Evolutionary conservation across 2,329 filamentous ascomycete genomes (phyloP).

Genomic region (Ascosphaera apis): DNA sequence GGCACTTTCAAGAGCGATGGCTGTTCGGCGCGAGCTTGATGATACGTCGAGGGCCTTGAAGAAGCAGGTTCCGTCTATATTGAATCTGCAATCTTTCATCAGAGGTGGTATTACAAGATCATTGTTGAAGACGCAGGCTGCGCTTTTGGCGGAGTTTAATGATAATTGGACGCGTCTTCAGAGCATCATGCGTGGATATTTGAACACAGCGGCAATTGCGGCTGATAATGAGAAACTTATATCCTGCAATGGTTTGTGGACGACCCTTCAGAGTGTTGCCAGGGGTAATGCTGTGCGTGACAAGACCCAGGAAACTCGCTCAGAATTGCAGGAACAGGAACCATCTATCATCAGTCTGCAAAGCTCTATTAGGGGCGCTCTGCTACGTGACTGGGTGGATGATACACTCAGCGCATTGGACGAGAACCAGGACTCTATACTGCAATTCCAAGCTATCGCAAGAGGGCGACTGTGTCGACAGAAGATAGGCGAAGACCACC

Average conservation of each 20-base stretch:
- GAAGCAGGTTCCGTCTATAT: slow-evolving; percentile 54
- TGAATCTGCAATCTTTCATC: slow-evolving; percentile 50
- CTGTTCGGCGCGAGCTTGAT: slow-evolving; percentile 51
- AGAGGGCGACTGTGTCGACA: slow-evolving; percentile 19
- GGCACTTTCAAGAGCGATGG: slow-evolving; percentile 52
- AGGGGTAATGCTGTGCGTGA: slow-evolving; percentile 17
- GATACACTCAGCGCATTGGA: slow-evolving; percentile 17
- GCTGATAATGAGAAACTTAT: neutral
- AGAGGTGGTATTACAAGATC: slow-evolving; percentile 37
- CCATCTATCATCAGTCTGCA: slow-evolving; percentile 13
- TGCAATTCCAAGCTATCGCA: slow-evolving; percentile 28
- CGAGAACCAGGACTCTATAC: slow-evolving; percentile 20
- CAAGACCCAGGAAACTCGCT: slow-evolving; percentile 9
- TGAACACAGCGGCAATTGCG: slow-evolving; percentile 4
- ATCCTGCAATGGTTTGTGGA: slow-evolving; percentile 13
- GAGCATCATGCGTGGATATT: slow-evolving; percentile 23
- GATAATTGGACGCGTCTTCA: slow-evolving; percentile 26
- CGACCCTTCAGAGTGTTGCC: slow-evolving; percentile 22
- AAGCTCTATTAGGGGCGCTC: slow-evolving; percentile 12
- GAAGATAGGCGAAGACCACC: slow-evolving; percentile 11
- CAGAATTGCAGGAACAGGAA: slow-evolving; percentile 11
- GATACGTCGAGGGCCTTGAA: slow-evolving; percentile 55
- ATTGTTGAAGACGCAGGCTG: slow-evolving; percentile 13
- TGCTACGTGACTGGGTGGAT: slow-evolving; percentile 12
- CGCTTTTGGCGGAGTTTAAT: slow-evolving; percentile 22